Base-by-base conservation (phyloP, 768 basidiomycete species). In the Daedaleopsis sinensis region DNA sequence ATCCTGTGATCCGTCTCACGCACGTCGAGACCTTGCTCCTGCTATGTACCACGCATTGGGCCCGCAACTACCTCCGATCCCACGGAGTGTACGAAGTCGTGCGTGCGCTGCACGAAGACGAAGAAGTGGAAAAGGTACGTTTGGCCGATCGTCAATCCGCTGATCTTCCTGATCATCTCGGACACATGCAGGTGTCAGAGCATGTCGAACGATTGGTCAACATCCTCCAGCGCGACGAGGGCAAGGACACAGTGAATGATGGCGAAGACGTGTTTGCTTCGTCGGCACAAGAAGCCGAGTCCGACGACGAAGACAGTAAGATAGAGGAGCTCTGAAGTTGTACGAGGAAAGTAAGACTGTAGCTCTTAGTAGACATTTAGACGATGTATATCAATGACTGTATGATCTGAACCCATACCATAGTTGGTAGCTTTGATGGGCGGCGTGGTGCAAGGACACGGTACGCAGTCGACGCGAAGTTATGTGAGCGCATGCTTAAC, bases 1-100 rank as follows among this genome's bases (percentile, higher is more conserved):
- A 98, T 70, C 66, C 85, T 0, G 82, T 79, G 2, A 80, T 98
- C 51, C 86, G 96, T 0, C 77, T 93, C 52, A 93, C 86, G 27
- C 89, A 91, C 68, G 79, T 98, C n/a, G 96, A 98, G 75, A 91
- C 93, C 0, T 78, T 99, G 19, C 82, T 98, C 0, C 76, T 99
- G 44, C 79, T 98, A 0, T 95, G 93, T 65, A 93, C 94, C 11
- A 95, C 93, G 0, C 87, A 88, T 23, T 92, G 90, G 84, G 96
- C 94, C 0, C 84, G 97, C 15, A 90, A 96, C 57, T 84, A 87
- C 57, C 79, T 94, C 60, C 82, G 97, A 32, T 76, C 79, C 23
- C 81, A 91, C 61, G 96, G 96, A 0, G 90, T 91, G 8, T 98
- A 98, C 73, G 87, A 90, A 71, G 88, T 98, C 50, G 77, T 98